Percentiles rank a stretch among this genome's conserved stretches.
Evolutionary conservation across 345 rosid genomes (phyloP).

Genomic region (Gossypium stocksii): DNA sequence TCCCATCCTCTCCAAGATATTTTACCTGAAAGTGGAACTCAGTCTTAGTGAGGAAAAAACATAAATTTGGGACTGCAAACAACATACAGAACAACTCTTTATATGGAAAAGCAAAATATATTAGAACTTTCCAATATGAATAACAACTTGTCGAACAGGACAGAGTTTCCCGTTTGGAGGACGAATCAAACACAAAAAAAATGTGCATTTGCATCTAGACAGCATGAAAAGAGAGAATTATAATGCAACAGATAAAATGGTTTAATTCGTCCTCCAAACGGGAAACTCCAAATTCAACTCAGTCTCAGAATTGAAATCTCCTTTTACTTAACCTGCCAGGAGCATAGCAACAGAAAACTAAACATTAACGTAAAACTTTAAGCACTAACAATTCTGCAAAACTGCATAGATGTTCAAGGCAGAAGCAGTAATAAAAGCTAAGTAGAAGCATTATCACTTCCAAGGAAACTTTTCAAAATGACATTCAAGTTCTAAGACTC

Average conservation of each 20-base stretch:
- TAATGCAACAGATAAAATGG: too few relatives aligned
- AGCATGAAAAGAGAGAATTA: not conserved
- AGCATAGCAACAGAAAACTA: not conserved
- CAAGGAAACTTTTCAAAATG: not conserved
- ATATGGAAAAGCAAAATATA: not conserved
- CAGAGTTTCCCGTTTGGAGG: too few relatives aligned
- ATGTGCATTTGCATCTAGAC: not conserved
- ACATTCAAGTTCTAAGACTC: not conserved
- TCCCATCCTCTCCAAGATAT: slow-evolving; percentile 86
- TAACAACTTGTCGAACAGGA: not conserved
- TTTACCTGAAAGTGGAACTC: slow-evolving; percentile 52
- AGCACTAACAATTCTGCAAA: not conserved
- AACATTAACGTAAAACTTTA: not conserved
- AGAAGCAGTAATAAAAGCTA: not conserved
- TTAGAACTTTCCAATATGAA: not conserved
- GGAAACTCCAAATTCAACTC: not conserved
- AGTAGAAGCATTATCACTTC: not conserved
- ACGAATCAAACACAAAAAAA: not conserved
- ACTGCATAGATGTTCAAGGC: not conserved
- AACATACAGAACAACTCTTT: not conserved
- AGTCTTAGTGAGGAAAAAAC: not conserved
- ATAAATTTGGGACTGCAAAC: not conserved
- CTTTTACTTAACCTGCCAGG: not conserved
- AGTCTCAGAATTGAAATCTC: not conserved
- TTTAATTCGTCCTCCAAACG: not conserved